phyloP scores from a whole-genome alignment of 331 rosid species.

The Ulmus americana region DNA sequence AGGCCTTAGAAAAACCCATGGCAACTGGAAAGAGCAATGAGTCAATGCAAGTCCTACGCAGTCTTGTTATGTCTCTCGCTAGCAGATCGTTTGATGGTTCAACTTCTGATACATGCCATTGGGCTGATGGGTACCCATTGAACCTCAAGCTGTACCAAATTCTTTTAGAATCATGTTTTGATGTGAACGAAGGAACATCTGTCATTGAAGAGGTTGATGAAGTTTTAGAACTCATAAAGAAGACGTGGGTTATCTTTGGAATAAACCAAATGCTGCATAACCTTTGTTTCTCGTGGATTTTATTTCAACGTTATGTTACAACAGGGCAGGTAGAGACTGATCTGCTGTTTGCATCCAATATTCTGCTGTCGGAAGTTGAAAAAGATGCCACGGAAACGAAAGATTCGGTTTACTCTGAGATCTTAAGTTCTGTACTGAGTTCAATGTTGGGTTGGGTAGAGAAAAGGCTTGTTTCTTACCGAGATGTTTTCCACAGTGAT shows the following conservation, averaged over 20 bases:
- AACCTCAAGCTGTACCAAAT: conserved; percentile 81
- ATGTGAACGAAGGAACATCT: conserved; percentile 59
- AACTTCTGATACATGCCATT: conserved; percentile 61
- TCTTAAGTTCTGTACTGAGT: conserved; percentile 62
- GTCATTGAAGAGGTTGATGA: conserved; percentile 86
- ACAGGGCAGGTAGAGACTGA: conserved; percentile 69
- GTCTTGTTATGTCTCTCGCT: conserved; percentile 70
- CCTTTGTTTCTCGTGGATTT: conserved; percentile 86
- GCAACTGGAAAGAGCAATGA: conserved; percentile 68
- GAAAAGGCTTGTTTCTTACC: conserved; percentile 82
- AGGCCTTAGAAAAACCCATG: conserved; percentile 61
- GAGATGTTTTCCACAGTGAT: conserved; percentile 59
- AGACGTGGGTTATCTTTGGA: conserved; percentile 91
- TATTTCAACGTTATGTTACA: conserved; percentile 69
- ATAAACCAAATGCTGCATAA: conserved; percentile 76
- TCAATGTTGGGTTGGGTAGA: conserved; percentile 79
- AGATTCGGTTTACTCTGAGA: conserved; percentile 62
- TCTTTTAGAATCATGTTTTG: conserved; percentile 83
- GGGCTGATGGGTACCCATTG: conserved; percentile 98
- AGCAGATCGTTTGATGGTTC: conserved; percentile 69
- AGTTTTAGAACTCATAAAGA: conserved; percentile 79
- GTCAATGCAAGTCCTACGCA: conserved; percentile 71
- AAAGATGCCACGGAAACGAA: conserved; percentile 57
- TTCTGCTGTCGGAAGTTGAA: conserved; percentile 75
- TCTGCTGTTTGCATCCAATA: conserved; percentile 58